Conservation (phyloP, 305 asterid species). For the Rubia balearica region DNA sequence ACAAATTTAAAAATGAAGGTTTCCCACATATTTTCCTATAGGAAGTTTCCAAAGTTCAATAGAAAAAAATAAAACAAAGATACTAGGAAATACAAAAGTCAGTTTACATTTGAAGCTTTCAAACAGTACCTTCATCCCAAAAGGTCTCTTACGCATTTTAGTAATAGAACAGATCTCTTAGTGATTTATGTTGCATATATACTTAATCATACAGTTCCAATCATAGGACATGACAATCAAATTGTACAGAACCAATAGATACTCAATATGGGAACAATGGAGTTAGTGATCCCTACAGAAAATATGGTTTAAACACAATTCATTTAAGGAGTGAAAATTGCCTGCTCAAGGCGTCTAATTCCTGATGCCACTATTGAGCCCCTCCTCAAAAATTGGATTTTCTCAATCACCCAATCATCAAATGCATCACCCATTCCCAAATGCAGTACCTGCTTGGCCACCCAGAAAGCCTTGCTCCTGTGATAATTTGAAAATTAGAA, state of each 20-base stretch:
- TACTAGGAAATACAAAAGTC: background rate
- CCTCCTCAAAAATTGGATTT: conserved; percentile 76
- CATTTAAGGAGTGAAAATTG: conserved; percentile 22
- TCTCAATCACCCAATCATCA: conserved; percentile 96
- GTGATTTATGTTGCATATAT: background rate
- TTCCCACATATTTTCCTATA: background rate
- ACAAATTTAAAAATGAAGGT: conserved; percentile 7
- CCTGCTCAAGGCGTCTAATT: conserved; percentile 83
- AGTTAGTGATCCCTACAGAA: background rate
- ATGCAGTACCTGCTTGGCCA: conserved; percentile 90
- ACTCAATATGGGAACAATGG: background rate
- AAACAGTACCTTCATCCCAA: background rate
- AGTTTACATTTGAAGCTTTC: background rate
- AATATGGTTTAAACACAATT: background rate
- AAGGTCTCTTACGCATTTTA: background rate
- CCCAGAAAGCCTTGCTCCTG: conserved; percentile 98
- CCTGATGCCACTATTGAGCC: conserved; percentile 92
- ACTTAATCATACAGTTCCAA: background rate
- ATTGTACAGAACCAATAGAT: background rate
- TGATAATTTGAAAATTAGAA: conserved; percentile 7
- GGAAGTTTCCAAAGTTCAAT: background rate
- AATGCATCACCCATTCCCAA: conserved; percentile 99
- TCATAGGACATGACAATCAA: background rate
- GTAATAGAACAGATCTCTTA: background rate
- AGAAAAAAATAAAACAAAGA: background rate